Conservation (phyloP, 2,329 filamentous ascomycete species). For the Dendrostoma leiphaemia region DNA sequence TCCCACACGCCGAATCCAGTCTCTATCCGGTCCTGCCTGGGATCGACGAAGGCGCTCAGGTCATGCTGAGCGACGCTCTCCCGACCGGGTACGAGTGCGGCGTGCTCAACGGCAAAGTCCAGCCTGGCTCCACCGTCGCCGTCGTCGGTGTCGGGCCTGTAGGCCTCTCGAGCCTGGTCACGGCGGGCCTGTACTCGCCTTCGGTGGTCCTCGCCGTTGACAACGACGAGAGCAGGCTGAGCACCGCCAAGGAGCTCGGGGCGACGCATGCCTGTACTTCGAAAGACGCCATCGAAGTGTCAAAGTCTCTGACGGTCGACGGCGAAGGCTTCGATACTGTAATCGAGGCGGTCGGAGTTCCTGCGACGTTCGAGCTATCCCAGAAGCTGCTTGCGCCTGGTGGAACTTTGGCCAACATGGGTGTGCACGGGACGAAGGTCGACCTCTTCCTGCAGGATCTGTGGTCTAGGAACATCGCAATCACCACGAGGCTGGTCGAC, state of each 20-base stretch:
- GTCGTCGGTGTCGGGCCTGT: conserved; percentile 57
- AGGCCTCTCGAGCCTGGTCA: conserved; percentile 53
- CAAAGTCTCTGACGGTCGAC: conserved; percentile 46
- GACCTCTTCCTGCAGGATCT: conserved; percentile 51
- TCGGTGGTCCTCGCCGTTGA: conserved; percentile 51
- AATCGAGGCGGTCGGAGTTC: conserved; percentile 56
- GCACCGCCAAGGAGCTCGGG: conserved; percentile 45
- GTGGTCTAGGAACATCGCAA: conserved; percentile 53
- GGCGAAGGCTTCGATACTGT: conserved; percentile 53
- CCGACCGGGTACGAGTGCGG: conserved; percentile 57
- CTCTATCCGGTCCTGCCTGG: conserved; percentile 42
- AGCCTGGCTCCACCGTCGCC: conserved; percentile 49
- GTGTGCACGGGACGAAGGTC: conserved; percentile 54
- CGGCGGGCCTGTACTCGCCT: conserved; percentile 53
- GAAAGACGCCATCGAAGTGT: conserved; percentile 32
- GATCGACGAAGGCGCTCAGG: conserved; percentile 39
- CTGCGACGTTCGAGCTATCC: conserved; percentile 50
- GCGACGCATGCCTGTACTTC: conserved; percentile 40
- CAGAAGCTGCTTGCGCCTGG: conserved; percentile 53
- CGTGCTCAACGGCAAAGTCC: conserved; percentile 48
- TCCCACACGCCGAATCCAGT: conserved; percentile 48
- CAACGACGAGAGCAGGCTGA: conserved; percentile 44
- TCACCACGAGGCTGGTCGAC: conserved; percentile 48
- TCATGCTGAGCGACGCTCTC: conserved; percentile 55
- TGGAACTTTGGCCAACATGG: conserved; percentile 55